A percentile compares a stretch with the other conserved stretches of the same genome.
Conservation (phyloP, 768 basidiomycete genomes). For the Kwoniella dejecticola region DNA sequence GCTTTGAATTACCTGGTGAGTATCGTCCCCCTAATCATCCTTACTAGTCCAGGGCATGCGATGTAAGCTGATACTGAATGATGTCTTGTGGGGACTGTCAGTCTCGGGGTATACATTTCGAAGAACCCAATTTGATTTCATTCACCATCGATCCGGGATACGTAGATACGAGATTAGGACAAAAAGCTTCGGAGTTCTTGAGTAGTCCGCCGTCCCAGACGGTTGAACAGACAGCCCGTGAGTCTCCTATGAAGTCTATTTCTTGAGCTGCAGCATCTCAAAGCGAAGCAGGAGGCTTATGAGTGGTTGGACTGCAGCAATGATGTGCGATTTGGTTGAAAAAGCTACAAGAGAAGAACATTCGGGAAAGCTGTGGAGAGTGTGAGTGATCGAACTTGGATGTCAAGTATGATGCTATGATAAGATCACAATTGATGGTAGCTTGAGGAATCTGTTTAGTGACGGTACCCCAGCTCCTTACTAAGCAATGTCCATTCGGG, state of each 20-base stretch:
- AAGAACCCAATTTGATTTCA: constrained; percentile 8
- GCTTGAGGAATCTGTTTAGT: no score
- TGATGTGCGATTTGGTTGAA: not conserved
- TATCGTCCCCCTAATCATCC: not conserved
- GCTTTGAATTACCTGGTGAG: constrained; percentile 1
- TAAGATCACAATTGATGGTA: not conserved
- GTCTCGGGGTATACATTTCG: constrained; percentile 5
- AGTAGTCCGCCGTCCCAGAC: no score
- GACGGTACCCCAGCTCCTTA: no score
- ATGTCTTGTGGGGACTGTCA: not conserved
- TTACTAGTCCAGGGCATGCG: no score
- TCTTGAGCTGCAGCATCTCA: no score
- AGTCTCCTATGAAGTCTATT: no score
- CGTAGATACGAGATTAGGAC: not conserved
- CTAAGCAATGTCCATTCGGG: no score
- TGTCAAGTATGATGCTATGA: not conserved
- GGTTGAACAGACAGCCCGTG: no score
- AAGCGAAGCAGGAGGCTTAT: no score
- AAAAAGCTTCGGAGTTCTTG: no score
- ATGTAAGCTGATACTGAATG: not conserved
- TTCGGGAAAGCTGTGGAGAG: not conserved
- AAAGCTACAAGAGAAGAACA: not conserved
- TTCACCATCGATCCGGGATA: constrained; percentile 9
- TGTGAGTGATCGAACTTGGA: not conserved
- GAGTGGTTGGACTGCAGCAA: not conserved